These are phyloP conservation scores for Clathrus columnatus DNA, from an alignment of 768 basidiomycete species.

Conservation along the genomic window DNA sequence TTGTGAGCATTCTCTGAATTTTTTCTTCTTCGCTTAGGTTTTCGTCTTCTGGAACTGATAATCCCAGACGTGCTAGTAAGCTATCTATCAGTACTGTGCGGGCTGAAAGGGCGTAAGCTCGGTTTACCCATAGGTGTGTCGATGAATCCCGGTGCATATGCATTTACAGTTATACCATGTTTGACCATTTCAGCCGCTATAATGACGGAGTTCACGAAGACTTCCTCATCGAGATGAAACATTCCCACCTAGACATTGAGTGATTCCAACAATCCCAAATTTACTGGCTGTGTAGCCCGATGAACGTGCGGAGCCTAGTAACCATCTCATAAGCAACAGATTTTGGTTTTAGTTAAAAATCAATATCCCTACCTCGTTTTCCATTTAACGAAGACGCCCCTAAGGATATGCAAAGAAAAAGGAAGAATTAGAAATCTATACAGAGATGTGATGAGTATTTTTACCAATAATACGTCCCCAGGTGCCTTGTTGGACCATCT, in stretches of 20 bases:
- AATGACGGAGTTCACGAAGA: neutral
- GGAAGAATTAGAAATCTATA: slow-evolving; percentile 1
- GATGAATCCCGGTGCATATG: slow-evolving; percentile 26
- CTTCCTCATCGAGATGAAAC: neutral
- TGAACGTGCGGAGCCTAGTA: neutral
- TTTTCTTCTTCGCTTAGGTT: neutral
- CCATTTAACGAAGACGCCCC: slow-evolving; percentile 31
- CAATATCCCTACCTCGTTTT: slow-evolving; percentile 16
- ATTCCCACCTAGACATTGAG: slow-evolving; percentile 23
- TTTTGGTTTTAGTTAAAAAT: neutral
- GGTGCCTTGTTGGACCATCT: slow-evolving; percentile 47
- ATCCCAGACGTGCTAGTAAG: neutral
- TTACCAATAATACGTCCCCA: slow-evolving; percentile 48
- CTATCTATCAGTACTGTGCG: neutral
- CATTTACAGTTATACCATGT: slow-evolving; percentile 26
- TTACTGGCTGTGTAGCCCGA: slow-evolving; percentile 30
- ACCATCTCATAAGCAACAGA: neutral
- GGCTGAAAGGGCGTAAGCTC: neutral
- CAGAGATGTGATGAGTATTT: neutral
- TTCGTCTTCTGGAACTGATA: neutral
- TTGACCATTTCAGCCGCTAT: slow-evolving; percentile 26
- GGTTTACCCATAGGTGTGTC: slow-evolving; percentile 22
- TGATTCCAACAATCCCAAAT: slow-evolving; percentile 35
- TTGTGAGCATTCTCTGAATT: neutral
- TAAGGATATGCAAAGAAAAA: slow-evolving; percentile 9